Conservation (phyloP, 208 protist genomes). For the Trichomonas tenax region DNA sequence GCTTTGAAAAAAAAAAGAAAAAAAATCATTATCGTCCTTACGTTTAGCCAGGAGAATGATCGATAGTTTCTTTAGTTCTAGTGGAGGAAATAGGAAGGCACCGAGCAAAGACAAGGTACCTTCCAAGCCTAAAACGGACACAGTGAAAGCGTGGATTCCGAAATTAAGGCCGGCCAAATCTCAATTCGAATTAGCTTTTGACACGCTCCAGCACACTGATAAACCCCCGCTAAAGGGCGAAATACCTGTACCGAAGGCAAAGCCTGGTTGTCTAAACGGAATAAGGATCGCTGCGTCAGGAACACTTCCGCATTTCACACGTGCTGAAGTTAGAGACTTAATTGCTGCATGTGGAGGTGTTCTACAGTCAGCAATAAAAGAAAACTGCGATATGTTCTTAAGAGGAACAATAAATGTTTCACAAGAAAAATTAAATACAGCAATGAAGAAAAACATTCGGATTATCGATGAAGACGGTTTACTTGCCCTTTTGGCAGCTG, state of each 20-base stretch:
- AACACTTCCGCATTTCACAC: neutral
- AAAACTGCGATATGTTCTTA: neutral
- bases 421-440: neutral
- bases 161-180: neutral
- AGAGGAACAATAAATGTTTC: neutral
- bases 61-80: no score
- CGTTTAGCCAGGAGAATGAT: no score
- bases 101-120: no score
- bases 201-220: neutral
- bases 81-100: no score
- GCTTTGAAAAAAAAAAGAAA: no score
- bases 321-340: neutral
- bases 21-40: no score
- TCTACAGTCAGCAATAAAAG: neutral
- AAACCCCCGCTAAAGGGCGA: neutral
- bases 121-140: no score
- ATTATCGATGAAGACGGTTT: conserved; percentile 25
- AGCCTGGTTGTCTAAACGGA: neutral
- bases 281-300: neutral
- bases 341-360: neutral
- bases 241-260: neutral
- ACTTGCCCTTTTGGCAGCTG: neutral
- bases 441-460: neutral
- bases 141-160: no score
- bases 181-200: neutral